Conservation (phyloP, 1,284 basidiomycete genomes). For the Ustilago trichophora region DNA sequence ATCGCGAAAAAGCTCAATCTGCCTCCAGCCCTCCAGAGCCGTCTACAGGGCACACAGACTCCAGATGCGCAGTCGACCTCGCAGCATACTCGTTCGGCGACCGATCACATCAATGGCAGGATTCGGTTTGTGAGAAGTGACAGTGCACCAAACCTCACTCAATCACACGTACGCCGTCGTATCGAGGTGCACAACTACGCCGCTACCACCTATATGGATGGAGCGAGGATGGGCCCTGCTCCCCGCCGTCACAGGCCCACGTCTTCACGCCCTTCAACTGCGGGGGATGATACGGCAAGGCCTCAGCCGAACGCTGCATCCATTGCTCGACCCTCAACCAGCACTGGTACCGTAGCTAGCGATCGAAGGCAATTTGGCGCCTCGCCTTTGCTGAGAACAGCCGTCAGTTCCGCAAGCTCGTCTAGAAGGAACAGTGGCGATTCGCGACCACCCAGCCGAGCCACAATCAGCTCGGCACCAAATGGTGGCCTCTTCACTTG, state of each 20-base stretch:
- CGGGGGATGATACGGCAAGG: not conserved
- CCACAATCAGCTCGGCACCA: constrained; percentile 15
- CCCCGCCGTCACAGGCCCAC: constrained; percentile 5
- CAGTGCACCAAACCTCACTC: constrained; percentile 32
- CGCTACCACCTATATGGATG: constrained; percentile 32
- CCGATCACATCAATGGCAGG: not conserved
- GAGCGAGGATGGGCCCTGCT: constrained; percentile 41
- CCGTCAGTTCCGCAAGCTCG: constrained; percentile 6
- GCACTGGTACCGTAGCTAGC: not conserved
- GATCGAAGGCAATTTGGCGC: not conserved
- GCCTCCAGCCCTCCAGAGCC: constrained; percentile 25
- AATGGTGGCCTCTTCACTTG: constrained; percentile 47
- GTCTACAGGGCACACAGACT: constrained; percentile 31
- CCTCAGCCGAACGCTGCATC: not conserved
- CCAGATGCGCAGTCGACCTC: constrained; percentile 2
- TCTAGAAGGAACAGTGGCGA: constrained; percentile 36
- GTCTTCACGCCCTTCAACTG: constrained; percentile 22
- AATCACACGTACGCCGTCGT: constrained; percentile 4
- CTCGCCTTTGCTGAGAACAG: constrained; percentile 16
- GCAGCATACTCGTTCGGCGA: not conserved
- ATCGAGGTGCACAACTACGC: constrained; percentile 33
- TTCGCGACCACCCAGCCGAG: constrained; percentile 22
- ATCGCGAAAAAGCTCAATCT: constrained; percentile 43
- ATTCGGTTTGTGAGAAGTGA: constrained; percentile 29
- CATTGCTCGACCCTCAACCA: constrained; percentile 10